phyloP scores from a whole-genome alignment of 257 asterid species.

The Solanum microdontum region DNA sequence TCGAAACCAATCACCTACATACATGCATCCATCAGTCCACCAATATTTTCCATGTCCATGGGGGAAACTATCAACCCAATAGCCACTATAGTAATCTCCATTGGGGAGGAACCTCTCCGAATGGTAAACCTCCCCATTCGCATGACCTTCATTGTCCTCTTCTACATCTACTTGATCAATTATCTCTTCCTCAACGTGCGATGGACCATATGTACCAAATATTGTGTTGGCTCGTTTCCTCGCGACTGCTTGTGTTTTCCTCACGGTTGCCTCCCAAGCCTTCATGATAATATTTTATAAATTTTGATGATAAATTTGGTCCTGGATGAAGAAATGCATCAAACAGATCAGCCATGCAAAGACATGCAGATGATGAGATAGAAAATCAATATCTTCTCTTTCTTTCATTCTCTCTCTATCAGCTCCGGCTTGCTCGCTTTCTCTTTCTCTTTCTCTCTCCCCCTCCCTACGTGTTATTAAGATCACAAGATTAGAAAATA shows the following conservation, averaged over 20 bases:
- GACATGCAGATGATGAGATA: not conserved
- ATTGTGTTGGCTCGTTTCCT: conserved; percentile 8
- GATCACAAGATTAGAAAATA: not conserved
- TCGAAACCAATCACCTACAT: conserved; percentile 7
- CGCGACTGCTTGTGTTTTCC: conserved; percentile 7
- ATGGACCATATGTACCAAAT: conserved; percentile 1
- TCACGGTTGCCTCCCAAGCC: conserved; percentile 10
- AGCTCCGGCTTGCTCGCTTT: conserved; percentile 6
- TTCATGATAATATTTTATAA: not conserved
- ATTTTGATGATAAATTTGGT: not conserved
- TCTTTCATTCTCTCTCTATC: not conserved
- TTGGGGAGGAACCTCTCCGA: conserved; percentile 6
- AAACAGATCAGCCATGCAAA: conserved; percentile 3
- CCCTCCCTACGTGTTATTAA: not conserved
- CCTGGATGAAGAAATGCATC: not conserved
- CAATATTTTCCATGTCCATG: conserved; percentile 8
- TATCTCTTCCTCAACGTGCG: not conserved
- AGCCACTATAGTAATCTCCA: conserved; percentile 7
- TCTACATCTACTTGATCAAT: not conserved
- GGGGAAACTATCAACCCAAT: conserved; percentile 5
- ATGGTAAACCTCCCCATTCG: conserved; percentile 1
- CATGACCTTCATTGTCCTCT: not conserved
- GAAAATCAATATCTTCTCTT: not conserved
- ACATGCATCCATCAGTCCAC: conserved; percentile 12
- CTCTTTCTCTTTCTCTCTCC: not conserved